Evolutionary conservation across 148 eudicot genomes (phyloP), one percentile per base, ranked within the genome.

Genomic region (Pouteria glomerata): DNA sequence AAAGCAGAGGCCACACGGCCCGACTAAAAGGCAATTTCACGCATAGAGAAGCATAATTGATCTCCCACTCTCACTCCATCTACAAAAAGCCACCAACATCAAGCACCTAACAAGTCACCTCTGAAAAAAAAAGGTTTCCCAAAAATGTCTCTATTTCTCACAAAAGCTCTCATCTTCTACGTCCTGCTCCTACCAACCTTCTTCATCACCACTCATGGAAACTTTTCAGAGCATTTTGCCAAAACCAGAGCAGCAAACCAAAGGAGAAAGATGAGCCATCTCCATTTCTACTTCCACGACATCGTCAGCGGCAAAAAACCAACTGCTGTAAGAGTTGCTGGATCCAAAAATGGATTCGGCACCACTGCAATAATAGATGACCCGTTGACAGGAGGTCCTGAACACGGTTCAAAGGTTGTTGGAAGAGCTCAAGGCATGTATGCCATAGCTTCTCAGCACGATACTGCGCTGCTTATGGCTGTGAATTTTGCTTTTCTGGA

Each of bases 371-470:
- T 81, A 56, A 53, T 77, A 0, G 85, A 87, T 24, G 87, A 83
- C 26, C 82, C 84, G 2, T 44, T 87, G 63, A 87, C 90, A 3
- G 83, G 69, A 50, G 80, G 84, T 1, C 77, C 76, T 3, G 76
- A 77, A 4, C 60, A 24, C 0, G 55, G 69, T 18, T 85, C 92
- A 1, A 80, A 72, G 56, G 66, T 78, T 41, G 81, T 85, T 27
- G 92, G 92, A 7, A 68, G 88, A 73, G 89, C 92, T 37, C 85
- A 88, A 37, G 92, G 92, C 4, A 74, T 85, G 76, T 88, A 84
- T 34, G 79, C 82, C 1, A 30, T 69, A 47, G 60, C 86, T 6
- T 63, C 84, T 3, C 74, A 74, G 31, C 15, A 35, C 13, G 76
- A 55, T 48, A n/a, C 57, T 0, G 68, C 74, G 18, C 35, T 84